phyloP scores from a whole-genome alignment of 192 early-diverging fungal genomes.

The Mortierella alpina region DNA sequence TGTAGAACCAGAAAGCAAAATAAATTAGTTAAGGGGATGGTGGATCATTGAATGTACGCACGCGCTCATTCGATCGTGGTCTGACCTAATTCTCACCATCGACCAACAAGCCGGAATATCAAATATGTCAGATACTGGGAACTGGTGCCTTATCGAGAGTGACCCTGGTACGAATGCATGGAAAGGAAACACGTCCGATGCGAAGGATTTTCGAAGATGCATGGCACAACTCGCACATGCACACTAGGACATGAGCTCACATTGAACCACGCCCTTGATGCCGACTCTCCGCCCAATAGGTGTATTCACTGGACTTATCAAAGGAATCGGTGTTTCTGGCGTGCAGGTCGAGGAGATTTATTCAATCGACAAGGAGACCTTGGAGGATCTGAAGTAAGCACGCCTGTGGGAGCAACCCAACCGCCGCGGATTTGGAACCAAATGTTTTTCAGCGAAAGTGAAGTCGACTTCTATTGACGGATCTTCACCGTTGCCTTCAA shows the following conservation, averaged over 20 bases:
- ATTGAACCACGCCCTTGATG: not conserved
- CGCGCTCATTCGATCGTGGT: too few relatives aligned
- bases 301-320: constrained; percentile 87
- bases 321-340: constrained; percentile 75
- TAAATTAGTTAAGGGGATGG: too few relatives aligned
- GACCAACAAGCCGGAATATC: too few relatives aligned
- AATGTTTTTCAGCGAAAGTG: too few relatives aligned
- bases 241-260: not conserved
- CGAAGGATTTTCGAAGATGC: not conserved
- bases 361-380: constrained; percentile 71
- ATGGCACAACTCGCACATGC: not conserved
- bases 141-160: constrained; percentile 90
- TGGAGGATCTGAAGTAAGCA: constrained; percentile 71
- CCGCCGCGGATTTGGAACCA: too few relatives aligned
- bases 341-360: constrained; percentile 86
- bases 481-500: not conserved
- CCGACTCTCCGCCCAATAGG: constrained; percentile 41
- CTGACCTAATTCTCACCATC: too few relatives aligned
- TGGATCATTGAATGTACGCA: too few relatives aligned
- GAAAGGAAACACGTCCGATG: not conserved
- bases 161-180: constrained; percentile 71
- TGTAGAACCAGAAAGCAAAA: too few relatives aligned
- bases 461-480: too few relatives aligned
- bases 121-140: constrained; percentile 68
- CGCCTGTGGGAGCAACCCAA: not conserved